Evolutionary conservation across 2,329 filamentous ascomycete genomes (phyloP), one percentile per base, ranked within the genome.

Genomic region (Penicillium hesseltinei): DNA sequence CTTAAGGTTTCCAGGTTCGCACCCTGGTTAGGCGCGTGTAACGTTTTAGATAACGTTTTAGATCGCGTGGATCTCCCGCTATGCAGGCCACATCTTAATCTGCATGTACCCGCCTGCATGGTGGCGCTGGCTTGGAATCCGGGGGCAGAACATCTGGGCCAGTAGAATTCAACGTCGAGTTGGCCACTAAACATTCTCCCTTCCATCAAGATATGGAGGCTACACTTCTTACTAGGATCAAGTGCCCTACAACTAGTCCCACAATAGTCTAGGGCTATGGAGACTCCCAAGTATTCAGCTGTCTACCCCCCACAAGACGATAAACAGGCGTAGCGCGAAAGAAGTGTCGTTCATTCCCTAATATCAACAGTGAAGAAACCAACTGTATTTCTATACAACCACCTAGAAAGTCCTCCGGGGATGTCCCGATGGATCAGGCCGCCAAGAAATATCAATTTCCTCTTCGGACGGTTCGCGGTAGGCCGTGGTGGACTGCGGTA

Each of bases 391-490:
- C 9, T 40, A 6, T 49, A 31, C 11, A 48, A 27, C 27, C 13
- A 39, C 15, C 15, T 56, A 51, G 25, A 51, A 44, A 2, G 38
- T 56, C 47, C 53, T 56, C 11, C 23, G 31, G 5, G 53, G 53
- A 51, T 51, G 31, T 9, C 53, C 53, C 1, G 53, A 56, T 10
- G 53, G 53, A 51, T 56, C 53, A 38, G 53, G 53, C 27, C 46
- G 19, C 46, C 53, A 56, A 15, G 53, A 51, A 33, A 56, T 54
- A 27, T 54, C 44, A 29, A n/a, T 38, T 9, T 62, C 57, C n/a
- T 64, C 59, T 42, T 69, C 63, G 13, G 27, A 33, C 0, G 60
- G 56, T 3, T 68, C 61, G 4, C 43, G 58, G n/a, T 67, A 64
- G 10, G 17, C 19, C 10, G 35, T 66, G 7, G 60, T 36, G 2